Conservation (phyloP, 257 asterid genomes). For the Ballota nigra region DNA sequence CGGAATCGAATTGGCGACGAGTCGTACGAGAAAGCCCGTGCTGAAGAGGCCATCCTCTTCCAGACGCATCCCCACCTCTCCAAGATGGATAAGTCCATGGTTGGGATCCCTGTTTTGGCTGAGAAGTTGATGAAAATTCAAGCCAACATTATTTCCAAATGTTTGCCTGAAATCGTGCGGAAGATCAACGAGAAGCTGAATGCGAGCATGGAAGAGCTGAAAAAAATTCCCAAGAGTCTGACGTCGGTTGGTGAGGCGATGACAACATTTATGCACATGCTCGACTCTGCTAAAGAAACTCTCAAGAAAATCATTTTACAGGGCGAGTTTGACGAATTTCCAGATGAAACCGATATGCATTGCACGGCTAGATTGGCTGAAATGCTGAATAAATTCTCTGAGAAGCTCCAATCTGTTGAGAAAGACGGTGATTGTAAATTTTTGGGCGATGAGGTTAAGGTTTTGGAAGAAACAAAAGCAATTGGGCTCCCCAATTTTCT, state of each 20-base stretch:
- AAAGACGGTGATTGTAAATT: not conserved
- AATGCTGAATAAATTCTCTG: constrained; percentile 30
- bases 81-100: constrained; percentile 31
- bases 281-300: constrained; percentile 26
- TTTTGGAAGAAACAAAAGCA: constrained; percentile 12
- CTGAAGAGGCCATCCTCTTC: constrained; percentile 25
- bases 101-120: constrained; percentile 36
- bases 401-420: not conserved
- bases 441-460: constrained; percentile 29
- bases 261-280: constrained; percentile 27
- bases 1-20: constrained; percentile 17
- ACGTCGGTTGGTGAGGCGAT: constrained; percentile 28
- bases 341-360: constrained; percentile 30
- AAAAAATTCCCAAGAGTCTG: constrained; percentile 20
- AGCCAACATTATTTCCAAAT: constrained; percentile 26
- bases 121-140: constrained; percentile 33
- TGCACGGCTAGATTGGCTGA: constrained; percentile 30
- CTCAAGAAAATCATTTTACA: constrained; percentile 23
- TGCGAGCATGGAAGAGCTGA: constrained; percentile 19
- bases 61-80: constrained; percentile 28
- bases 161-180: constrained; percentile 33
- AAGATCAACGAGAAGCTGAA: constrained; percentile 30
- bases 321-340: constrained; percentile 34
- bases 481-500: constrained; percentile 17
- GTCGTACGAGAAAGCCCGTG: constrained; percentile 29